These are phyloP conservation scores for Phytopythium kandeliae DNA, from an alignment of 352 stramenopile genomes.

Conservation along the genomic window DNA sequence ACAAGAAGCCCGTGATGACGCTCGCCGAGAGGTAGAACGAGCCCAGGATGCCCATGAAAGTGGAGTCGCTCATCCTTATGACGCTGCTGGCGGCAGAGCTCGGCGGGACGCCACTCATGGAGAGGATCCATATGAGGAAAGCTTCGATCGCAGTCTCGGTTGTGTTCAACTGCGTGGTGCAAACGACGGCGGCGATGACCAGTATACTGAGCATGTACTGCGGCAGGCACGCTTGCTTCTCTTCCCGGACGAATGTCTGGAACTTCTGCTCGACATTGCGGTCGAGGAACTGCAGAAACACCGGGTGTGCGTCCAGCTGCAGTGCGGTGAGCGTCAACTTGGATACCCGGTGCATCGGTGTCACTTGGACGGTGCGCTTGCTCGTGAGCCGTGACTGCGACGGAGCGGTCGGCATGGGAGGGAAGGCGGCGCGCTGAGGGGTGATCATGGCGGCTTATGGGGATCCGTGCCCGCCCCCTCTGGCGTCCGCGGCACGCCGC, in stretches of 20 bases:
- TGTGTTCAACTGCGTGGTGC: conserved; percentile 12
- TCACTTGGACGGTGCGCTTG: conserved; percentile 26
- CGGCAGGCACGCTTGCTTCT: conserved; percentile 28
- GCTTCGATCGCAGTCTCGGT: conserved; percentile 12
- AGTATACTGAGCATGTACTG: conserved; percentile 30
- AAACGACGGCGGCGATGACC: conserved; percentile 15
- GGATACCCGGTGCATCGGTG: conserved; percentile 20
- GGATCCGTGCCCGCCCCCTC: background rate
- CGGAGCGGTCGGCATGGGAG: conserved; percentile 8
- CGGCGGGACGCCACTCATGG: background rate
- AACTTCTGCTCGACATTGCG: conserved; percentile 53
- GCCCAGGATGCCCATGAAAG: conserved; percentile 16
- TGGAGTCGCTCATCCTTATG: conserved; percentile 4
- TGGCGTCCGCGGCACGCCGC: background rate
- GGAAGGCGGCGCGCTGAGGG: conserved; percentile 6
- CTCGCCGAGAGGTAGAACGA: conserved; percentile 25
- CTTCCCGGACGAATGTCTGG: conserved; percentile 44
- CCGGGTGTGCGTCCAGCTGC: conserved; percentile 33
- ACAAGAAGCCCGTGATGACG: conserved; percentile 17
- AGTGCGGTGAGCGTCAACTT: conserved; percentile 22
- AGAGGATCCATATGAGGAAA: conserved; percentile 8
- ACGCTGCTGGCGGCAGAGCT: background rate
- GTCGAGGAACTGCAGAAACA: conserved; percentile 49
- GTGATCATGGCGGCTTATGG: background rate
- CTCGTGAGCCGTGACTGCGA: conserved; percentile 3